phyloP scores from a whole-genome alignment of 148 eudicot genomes.

The Salicornia ramosissima region DNA sequence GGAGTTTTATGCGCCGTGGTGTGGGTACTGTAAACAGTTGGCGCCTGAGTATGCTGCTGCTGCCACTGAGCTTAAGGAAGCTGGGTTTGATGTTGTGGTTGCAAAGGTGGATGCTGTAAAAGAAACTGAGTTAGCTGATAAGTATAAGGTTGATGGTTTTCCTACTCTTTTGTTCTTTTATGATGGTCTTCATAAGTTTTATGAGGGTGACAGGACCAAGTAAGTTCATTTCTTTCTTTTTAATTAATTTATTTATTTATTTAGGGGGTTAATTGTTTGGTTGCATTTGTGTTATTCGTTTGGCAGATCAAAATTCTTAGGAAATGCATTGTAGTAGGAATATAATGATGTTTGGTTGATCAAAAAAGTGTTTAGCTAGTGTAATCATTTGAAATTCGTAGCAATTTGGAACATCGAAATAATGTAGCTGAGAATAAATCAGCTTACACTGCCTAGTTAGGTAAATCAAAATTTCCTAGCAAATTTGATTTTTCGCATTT shows the following conservation, averaged over 20 bases:
- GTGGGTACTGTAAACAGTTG: constrained; percentile 76
- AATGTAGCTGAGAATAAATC: too few relatives aligned
- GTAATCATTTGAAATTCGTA: too few relatives aligned
- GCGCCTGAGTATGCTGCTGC: constrained; percentile 85
- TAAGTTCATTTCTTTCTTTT: constrained; percentile 30
- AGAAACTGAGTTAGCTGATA: constrained; percentile 57
- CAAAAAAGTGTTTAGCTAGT: too few relatives aligned
- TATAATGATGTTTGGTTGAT: too few relatives aligned
- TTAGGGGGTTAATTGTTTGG: not conserved
- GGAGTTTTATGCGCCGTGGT: constrained; percentile 94
- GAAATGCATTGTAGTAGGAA: too few relatives aligned
- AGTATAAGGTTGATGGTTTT: constrained; percentile 63
- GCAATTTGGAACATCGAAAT: too few relatives aligned
- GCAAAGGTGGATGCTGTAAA: constrained; percentile 83
- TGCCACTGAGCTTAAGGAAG: constrained; percentile 66
- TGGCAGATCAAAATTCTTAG: too few relatives aligned
- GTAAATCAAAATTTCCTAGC: too few relatives aligned
- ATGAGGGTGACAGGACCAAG: constrained; percentile 64
- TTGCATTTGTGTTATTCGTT: too few relatives aligned
- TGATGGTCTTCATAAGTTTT: constrained; percentile 53
- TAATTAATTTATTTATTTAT: not conserved
- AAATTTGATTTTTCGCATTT: too few relatives aligned
- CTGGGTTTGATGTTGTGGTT: constrained; percentile 39
- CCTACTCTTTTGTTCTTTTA: constrained; percentile 68
- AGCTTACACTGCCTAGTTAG: too few relatives aligned